Conservation (phyloP, 1,284 basidiomycete genomes). For the Pseudozyma sp. region DNA sequence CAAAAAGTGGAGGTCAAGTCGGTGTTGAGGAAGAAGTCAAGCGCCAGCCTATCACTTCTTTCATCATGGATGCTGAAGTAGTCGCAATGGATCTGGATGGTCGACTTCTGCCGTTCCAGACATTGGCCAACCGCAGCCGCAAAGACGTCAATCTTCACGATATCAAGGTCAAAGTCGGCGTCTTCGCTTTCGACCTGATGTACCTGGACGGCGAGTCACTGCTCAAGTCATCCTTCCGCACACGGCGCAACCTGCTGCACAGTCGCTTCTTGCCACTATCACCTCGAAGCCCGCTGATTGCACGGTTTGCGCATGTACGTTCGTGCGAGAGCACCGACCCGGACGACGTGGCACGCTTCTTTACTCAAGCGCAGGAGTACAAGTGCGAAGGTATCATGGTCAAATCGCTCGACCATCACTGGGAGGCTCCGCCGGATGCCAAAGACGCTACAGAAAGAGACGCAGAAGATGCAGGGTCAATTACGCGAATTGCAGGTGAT, state of each 20-base stretch:
- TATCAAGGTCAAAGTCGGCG: constrained; percentile 65
- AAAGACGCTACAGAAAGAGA: constrained; percentile 59
- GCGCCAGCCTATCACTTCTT: constrained; percentile 72
- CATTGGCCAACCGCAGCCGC: constrained; percentile 54
- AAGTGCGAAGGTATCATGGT: constrained; percentile 94
- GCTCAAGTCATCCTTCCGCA: constrained; percentile 79
- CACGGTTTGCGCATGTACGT: constrained; percentile 81
- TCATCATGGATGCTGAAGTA: constrained; percentile 86
- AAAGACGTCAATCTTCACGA: constrained; percentile 64
- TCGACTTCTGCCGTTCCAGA: constrained; percentile 65
- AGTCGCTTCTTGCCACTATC: constrained; percentile 70
- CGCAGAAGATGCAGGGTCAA: background rate
- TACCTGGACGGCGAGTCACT: constrained; percentile 74
- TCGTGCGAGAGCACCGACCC: constrained; percentile 79
- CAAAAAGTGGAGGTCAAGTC: background rate
- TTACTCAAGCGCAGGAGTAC: constrained; percentile 81
- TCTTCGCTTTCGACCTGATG: constrained; percentile 66
- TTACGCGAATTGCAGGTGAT: background rate
- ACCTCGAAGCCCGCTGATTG: constrained; percentile 71
- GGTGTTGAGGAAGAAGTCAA: background rate
- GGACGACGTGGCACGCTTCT: constrained; percentile 80
- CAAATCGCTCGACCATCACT: constrained; percentile 75
- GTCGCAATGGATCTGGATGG: constrained; percentile 60
- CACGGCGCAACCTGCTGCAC: constrained; percentile 78
- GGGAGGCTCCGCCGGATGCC: constrained; percentile 54